Evolutionary conservation across 2,329 filamentous ascomycete genomes (phyloP), one percentile per base, ranked within the genome.

Genomic region (Aspergillus pseudonomiae): DNA sequence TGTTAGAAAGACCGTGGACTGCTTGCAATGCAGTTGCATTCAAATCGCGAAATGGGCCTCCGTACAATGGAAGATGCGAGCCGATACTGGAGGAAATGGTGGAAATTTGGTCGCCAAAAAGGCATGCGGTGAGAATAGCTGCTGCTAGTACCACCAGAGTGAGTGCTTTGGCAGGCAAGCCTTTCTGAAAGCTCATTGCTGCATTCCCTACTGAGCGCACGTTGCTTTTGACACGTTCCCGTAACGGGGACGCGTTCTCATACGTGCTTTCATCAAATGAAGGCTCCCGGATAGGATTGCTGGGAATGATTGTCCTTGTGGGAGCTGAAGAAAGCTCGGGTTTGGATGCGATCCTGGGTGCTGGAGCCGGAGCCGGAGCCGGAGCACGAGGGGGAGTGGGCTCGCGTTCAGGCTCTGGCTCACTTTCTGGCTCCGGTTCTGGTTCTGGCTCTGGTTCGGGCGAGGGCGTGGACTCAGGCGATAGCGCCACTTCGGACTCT

Each of bases 221-320:
- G 26, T 56, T 39, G 26, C 32, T 54, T n/a, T 43, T 43, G 19
- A 60, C 39, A 7, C 55, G 46, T 16, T 60, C 60, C 14, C 48
- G 55, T 7, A 57, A 32, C 5, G 36, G 41, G 19, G 57, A 21
- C 9, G 32, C 46, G 45, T 39, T 26, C 36, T 62, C 43, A 19
- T 36, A 19, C 9, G 32, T 54, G 45, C 39, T 21, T n/a, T 63
- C 43, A 19, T 36, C 30, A 12, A 55, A 61, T 30, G 65, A 59
- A n/a, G 59, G 16, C 28, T 63, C 60, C 9, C 61, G 65, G 14
- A 60, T 48, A 45, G 65, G 61, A 9, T 46, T 48, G 36, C 63
- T 59, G 12, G 72, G 69, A 50, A 75, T 72, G 10, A 72, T 68
- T n/a, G 73, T 74, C 53, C 65, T 68, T 24, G 64, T 65, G 5